Base-by-base conservation (phyloP, 1,139 yeast species). In the Kluyveromyces marxianus region DNA sequence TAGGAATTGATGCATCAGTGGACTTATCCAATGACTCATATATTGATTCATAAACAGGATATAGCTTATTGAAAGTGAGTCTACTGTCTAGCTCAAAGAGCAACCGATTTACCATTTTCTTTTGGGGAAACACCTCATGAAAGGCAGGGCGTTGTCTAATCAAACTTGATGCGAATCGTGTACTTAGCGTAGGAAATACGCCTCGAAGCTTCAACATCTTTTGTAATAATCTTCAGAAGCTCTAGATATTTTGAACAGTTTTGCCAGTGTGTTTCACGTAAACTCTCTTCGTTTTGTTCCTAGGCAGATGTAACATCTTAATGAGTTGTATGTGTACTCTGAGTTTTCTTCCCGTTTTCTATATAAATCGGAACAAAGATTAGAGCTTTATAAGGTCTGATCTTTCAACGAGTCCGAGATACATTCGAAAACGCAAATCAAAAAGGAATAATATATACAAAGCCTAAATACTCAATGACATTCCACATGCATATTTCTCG, bases 81-180 rank as follows among this genome's bases (percentile, higher is more conserved):
- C 78, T 65, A 42, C 84, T 72, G 60, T 83, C 85, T 48, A 77
- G 69, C 57, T 83, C 90, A 57, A 83, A 84, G 2, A 84, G 67
- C 25, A 81, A 69, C 44, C 78, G 66, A 51, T 81, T 82, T 45
- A 83, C 63, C 25, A 75, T 66, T 49, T 75, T 74, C 59, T 76
- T 77, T 29, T 74, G 69, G 4, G 92, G 92, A 6, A 84, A 71
- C 4, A 83, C 64, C 7, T 74, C 71, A 33, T 63, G 54, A 25
- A 82, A 67, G 2, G 71, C 64, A 0, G 83, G 84, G 38, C 69
- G 61, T 5, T 39, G 40, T 3, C 10, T n/a, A 3, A 45, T 24
- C 25, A 37, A 25, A 21, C 35, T n/a, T 4, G 44, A 35, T n/a
- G 14, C 25, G n/a, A 27, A 27, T 29, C 41, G 8, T 14, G 25